phyloP scores from a whole-genome alignment of 2,329 filamentous ascomycete genomes.

The Aureobasidium leucospermi region DNA sequence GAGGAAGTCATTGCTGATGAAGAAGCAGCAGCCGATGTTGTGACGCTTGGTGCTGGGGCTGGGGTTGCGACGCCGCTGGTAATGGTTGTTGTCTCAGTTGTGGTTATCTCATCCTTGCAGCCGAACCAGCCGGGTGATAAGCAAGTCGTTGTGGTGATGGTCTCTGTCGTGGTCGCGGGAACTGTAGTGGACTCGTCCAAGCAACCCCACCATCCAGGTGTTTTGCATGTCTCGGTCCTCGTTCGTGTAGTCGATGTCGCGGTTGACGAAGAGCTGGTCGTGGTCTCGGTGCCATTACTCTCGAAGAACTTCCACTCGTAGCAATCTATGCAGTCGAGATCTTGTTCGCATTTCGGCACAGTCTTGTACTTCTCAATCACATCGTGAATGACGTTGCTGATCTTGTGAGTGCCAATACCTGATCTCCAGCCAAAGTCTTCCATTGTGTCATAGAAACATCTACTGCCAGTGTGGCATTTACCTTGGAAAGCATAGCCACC shows the following conservation, averaged over 20 bases:
- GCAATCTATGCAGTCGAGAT: constrained; percentile 77
- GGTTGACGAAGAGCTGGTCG: constrained; percentile 49
- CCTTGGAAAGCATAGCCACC: constrained; percentile 92
- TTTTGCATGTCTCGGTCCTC: constrained; percentile 79
- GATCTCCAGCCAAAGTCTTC: constrained; percentile 87
- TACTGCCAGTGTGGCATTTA: constrained; percentile 78
- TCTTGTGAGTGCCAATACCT: constrained; percentile 84
- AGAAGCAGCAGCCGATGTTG: constrained; percentile 11
- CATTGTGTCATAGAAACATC: constrained; percentile 90
- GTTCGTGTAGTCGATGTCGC: constrained; percentile 50
- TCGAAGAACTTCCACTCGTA: constrained; percentile 91
- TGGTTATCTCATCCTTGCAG: constrained; percentile 49
- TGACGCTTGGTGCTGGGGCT: constrained; percentile 19
- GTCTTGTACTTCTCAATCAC: constrained; percentile 76
- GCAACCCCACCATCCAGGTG: constrained; percentile 87
- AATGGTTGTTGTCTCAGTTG: constrained; percentile 25
- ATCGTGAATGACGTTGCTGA: constrained; percentile 78
- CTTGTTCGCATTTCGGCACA: constrained; percentile 68
- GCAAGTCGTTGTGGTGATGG: constrained; percentile 47
- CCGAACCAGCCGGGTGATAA: constrained; percentile 61
- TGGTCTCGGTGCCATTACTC: constrained; percentile 77
- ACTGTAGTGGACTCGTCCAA: constrained; percentile 54
- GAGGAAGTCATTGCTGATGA: not conserved
- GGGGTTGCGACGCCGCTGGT: constrained; percentile 19
- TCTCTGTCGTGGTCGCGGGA: constrained; percentile 33